Evolutionary conservation across 2,329 filamentous ascomycete genomes (phyloP).

Genomic region (Macroventuria anomochaeta): DNA sequence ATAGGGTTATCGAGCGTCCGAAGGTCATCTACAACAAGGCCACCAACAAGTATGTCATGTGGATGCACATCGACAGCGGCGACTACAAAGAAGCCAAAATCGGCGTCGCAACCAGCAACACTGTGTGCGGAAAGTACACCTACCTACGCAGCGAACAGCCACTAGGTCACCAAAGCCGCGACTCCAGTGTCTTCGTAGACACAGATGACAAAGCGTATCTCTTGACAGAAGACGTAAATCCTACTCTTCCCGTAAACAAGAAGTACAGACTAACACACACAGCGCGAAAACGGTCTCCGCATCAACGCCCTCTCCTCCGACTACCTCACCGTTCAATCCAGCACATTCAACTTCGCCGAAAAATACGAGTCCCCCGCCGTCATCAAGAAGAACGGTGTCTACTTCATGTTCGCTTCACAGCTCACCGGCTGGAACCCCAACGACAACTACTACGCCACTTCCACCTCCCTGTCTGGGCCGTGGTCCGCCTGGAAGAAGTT

Average conservation of each 20-base stretch:
- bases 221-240: conserved; percentile 66
- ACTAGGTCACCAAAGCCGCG: conserved; percentile 60
- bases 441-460: conserved; percentile 69
- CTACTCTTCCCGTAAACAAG: no score
- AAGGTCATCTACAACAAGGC: conserved; percentile 72
- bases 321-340: conserved; percentile 59
- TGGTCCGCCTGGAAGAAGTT: conserved; percentile 69
- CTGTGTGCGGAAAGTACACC: conserved; percentile 67
- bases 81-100: conserved; percentile 69
- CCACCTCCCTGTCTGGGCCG: conserved; percentile 63
- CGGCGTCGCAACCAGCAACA: conserved; percentile 66
- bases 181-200: conserved; percentile 68
- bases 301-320: conserved; percentile 64
- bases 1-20: conserved; percentile 69
- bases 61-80: conserved; percentile 69
- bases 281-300: conserved; percentile 64
- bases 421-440: conserved; percentile 62
- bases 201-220: conserved; percentile 67
- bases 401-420: conserved; percentile 69
- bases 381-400: conserved; percentile 64
- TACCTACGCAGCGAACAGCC: conserved; percentile 58
- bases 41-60: conserved; percentile 71
- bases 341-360: conserved; percentile 61
- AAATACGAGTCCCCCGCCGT: conserved; percentile 69
- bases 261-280: conserved; percentile 5